Evolutionary conservation across 1,284 basidiomycete genomes (phyloP).

Genomic region (Ganoderma lucidum): DNA sequence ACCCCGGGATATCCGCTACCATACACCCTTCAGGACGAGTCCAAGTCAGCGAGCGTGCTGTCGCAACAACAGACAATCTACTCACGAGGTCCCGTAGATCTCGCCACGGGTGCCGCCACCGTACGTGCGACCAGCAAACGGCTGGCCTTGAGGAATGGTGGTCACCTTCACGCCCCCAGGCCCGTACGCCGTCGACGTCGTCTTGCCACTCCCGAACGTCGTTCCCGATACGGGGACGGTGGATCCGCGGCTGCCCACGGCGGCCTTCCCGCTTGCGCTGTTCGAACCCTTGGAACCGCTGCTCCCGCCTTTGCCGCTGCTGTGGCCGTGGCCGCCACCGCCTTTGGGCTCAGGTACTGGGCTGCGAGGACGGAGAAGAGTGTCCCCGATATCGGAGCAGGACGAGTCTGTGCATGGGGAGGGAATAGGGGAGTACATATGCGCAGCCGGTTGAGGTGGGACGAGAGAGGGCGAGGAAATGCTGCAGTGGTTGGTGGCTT

Average conservation of each 20-base stretch:
- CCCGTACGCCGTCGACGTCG: conserved; percentile 46
- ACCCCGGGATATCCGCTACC: conserved; percentile 68
- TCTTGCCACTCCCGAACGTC: conserved; percentile 33
- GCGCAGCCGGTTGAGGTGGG: background rate
- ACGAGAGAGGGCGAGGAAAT: background rate
- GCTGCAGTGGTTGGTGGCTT: background rate
- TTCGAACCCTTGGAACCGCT: conserved; percentile 25
- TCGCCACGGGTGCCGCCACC: conserved; percentile 51
- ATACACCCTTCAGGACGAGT: conserved; percentile 48
- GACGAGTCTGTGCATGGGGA: background rate
- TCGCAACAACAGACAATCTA: conserved; percentile 4
- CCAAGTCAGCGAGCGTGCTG: background rate
- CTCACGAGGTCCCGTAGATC: conserved; percentile 51
- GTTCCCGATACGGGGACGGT: conserved; percentile 40
- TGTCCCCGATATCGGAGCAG: background rate
- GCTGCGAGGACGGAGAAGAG: background rate
- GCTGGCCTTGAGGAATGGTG: conserved; percentile 49
- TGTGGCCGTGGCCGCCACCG: conserved; percentile 23
- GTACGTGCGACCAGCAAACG: conserved; percentile 50
- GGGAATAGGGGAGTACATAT: conserved; percentile 7
- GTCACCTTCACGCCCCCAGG: conserved; percentile 43
- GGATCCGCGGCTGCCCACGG: conserved; percentile 15
- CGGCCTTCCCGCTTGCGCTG: conserved; percentile 20
- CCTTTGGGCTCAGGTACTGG: conserved; percentile 12
- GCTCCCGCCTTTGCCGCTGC: conserved; percentile 23